Evolutionary conservation across 2,329 filamentous ascomycete genomes (phyloP).

Genomic region (Paecilomyces fulvus): DNA sequence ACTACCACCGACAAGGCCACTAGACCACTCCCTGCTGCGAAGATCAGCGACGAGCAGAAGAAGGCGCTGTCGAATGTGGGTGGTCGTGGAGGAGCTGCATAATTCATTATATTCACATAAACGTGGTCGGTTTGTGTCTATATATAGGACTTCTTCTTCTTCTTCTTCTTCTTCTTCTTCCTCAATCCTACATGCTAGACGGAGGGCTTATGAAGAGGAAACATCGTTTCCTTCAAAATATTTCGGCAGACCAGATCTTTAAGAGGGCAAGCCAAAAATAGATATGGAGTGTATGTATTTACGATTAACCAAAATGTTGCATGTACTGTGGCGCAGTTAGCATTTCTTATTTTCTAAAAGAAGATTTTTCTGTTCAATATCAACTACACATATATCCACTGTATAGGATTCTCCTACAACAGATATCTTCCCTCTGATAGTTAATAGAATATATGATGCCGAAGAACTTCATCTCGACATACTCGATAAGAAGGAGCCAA

Average conservation of each 20-base stretch:
- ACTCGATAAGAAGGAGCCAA: too few species aligned
- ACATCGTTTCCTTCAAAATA: too few species aligned
- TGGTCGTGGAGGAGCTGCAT: conserved; percentile 38
- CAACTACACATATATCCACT: background rate
- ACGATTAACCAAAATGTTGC: background rate
- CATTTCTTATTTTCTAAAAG: background rate
- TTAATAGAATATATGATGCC: too few species aligned
- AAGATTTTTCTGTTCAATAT: background rate
- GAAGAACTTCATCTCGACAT: too few species aligned
- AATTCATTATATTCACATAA: conserved; percentile 5
- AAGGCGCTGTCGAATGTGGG: conserved; percentile 45
- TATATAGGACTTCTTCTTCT: background rate
- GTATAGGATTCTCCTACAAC: background rate
- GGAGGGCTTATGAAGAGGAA: background rate
- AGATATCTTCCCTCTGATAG: background rate
- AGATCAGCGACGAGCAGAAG: conserved; percentile 40
- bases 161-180: background rate
- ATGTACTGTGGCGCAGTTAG: background rate
- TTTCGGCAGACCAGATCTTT: background rate
- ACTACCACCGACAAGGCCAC: conserved; percentile 11
- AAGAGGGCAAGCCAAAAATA: background rate
- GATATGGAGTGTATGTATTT: background rate
- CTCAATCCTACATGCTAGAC: background rate
- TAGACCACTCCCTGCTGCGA: conserved; percentile 35
- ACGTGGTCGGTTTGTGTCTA: background rate